Base-by-base conservation (phyloP, 2,329 filamentous ascomycete genomes). In the Drechslerella coelobrocha region DNA sequence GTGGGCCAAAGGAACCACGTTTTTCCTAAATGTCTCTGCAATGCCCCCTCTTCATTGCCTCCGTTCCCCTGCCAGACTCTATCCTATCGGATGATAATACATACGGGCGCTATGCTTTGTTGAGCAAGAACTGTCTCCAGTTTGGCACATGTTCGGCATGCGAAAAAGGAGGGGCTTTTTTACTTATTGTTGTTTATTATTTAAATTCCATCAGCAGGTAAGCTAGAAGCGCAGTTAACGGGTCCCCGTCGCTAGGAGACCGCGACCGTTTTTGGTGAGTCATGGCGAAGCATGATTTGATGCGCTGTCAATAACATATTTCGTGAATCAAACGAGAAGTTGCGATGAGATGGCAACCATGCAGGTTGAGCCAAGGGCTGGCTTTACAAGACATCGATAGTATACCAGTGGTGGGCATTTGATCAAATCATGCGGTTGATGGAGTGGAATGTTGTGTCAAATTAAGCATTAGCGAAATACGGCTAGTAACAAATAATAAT, bases 121-220 rank as follows among this genome's bases (percentile, higher is more conserved):
- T 60, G 31, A 63, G 66, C n/a, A 71, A 54, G 41, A 71, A 41
- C n/a, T 71, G 66, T 71, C 63, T 71, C 50, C 50, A 55, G 39
- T 50, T 41, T 14, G 29, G 21, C 62, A 19, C 48, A 29, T 51
- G 55, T 56, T 26, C 41, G 39, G 65, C 53, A 59, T 21, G 53
- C 39, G n/a, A n/a, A 31, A 31, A 31, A 31, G 29, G 29, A 31
- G 29, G 29, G 29, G 29, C 12, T 12, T 12, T 31, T 31, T 12
- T 31, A n/a, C n/a, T n/a, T n/a, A n/a, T n/a, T n/a, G n/a, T n/a
- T n/a, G n/a, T n/a, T n/a, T n/a, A n/a, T n/a, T n/a, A n/a, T n/a
- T n/a, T n/a, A n/a, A n/a, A n/a, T n/a, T n/a, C n/a, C n/a, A n/a
- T n/a, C n/a, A n/a, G n/a, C n/a, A n/a, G 12, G 14, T 21, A 29